These are phyloP conservation scores for Sanguinoderma infundibulare DNA, from an alignment of 1,284 basidiomycete species.

Conservation along the genomic window DNA sequence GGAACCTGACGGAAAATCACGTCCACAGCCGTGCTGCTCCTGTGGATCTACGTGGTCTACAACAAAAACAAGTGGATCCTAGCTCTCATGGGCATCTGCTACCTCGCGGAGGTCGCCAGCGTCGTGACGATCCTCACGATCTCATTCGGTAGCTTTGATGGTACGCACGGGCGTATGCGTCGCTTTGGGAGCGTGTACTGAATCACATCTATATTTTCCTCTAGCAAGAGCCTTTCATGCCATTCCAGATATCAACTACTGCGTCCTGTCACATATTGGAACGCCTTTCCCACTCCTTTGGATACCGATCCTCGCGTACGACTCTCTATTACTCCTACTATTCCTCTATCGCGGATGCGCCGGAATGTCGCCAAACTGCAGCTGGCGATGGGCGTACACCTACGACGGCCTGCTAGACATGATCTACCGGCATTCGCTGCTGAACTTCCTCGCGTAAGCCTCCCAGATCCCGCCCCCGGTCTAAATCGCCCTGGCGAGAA, in stretches of 20 bases:
- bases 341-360: conserved; percentile 30
- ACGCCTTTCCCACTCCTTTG: conserved; percentile 28
- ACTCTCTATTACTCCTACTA: conserved; percentile 26
- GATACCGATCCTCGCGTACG: conserved; percentile 31
- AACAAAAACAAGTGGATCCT: conserved; percentile 29
- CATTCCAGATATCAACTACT: conserved; percentile 24
- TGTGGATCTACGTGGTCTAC: conserved; percentile 35
- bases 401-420: conserved; percentile 28
- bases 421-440: conserved; percentile 32
- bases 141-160: conserved; percentile 24
- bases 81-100: conserved; percentile 18
- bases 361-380: conserved; percentile 3
- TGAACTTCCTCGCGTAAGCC: conserved; percentile 34
- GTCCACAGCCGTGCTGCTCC: conserved; percentile 26
- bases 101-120: conserved; percentile 19
- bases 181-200: too few species aligned
- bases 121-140: conserved; percentile 24
- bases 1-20: not conserved
- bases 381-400: conserved; percentile 10
- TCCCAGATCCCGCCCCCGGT: not conserved
- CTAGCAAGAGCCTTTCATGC: conserved; percentile 18
- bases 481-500: not conserved
- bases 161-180: too few species aligned
- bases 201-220: too few species aligned
- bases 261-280: conserved; percentile 20